phyloP scores from a whole-genome alignment of 148 eudicot genomes.

The Tetragonia tetragonoides region DNA sequence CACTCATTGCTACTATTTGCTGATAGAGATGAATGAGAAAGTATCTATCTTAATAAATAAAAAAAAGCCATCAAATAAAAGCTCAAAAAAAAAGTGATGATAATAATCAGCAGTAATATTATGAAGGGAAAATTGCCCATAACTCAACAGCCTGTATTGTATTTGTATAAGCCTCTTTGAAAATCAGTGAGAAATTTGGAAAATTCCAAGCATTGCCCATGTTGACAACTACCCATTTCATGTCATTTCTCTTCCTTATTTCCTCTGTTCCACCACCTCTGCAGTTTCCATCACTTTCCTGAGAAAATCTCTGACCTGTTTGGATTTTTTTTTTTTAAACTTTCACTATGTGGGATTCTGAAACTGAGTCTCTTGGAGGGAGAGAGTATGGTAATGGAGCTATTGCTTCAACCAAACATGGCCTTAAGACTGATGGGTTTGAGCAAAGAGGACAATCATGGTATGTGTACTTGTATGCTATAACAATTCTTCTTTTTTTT shows the following conservation, averaged over 20 bases:
- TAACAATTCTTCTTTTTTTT: background rate
- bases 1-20: conserved; percentile 21
- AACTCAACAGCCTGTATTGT: conserved; percentile 24
- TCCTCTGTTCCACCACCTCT: conserved; percentile 22
- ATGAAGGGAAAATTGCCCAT: conserved; percentile 20
- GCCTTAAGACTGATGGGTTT: conserved; percentile 78
- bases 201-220: conserved; percentile 60
- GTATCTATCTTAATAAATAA: background rate
- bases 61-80: conserved; percentile 4
- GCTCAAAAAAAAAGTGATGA: background rate
- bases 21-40: conserved; percentile 4
- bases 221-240: conserved; percentile 30
- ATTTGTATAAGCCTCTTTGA: background rate
- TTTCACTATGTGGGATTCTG: conserved; percentile 86
- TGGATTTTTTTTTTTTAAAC: background rate
- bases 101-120: background rate
- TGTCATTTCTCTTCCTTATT: conserved; percentile 22
- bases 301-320: background rate
- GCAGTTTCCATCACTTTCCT: conserved; percentile 8
- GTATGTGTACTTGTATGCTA: conserved; percentile 34
- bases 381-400: conserved; percentile 70
- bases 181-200: conserved; percentile 27
- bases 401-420: conserved; percentile 52
- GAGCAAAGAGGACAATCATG: conserved; percentile 94
- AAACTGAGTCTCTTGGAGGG: conserved; percentile 56